Evolutionary conservation across 805 yeast genomes (phyloP).

Genomic region (Myxozyma lipomycoides): DNA sequence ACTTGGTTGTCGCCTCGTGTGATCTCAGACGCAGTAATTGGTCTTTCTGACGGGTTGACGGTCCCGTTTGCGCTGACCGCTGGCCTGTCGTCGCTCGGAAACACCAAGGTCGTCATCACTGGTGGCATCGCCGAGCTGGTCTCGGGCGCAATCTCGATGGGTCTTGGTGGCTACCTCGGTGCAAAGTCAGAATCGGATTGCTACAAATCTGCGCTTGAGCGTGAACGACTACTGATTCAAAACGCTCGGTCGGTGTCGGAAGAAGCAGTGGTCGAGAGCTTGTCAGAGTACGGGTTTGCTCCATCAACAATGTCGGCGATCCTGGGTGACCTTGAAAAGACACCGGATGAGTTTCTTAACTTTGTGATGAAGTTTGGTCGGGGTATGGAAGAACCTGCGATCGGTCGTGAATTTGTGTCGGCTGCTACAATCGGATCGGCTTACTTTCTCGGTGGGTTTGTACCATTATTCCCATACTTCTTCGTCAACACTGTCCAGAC

Average conservation of each 20-base stretch:
- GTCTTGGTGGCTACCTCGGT: constrained; percentile 93
- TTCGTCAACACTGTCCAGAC: constrained; percentile 69
- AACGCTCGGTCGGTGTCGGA: constrained; percentile 46
- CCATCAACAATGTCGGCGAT: constrained; percentile 71
- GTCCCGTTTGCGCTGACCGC: constrained; percentile 99
- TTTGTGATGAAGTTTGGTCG: constrained; percentile 77
- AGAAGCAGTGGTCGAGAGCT: constrained; percentile 75
- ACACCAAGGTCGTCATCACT: constrained; percentile 83
- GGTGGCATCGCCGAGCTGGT: constrained; percentile 98
- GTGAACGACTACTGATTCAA: constrained; percentile 40
- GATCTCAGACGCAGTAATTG: constrained; percentile 89
- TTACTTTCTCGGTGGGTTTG: constrained; percentile 87
- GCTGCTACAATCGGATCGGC: constrained; percentile 88
- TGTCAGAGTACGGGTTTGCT: constrained; percentile 63
- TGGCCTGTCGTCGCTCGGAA: constrained; percentile 86
- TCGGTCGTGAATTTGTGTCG: constrained; percentile 79
- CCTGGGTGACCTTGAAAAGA: constrained; percentile 70
- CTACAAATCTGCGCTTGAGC: constrained; percentile 29
- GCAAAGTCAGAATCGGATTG: constrained; percentile 72
- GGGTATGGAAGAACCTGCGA: constrained; percentile 95
- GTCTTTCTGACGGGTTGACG: constrained; percentile 90
- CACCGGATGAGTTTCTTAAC: constrained; percentile 75
- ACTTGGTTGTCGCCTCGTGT: constrained; percentile 60
- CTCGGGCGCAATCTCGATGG: constrained; percentile 97
- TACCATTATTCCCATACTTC: constrained; percentile 88